Base-by-base conservation (phyloP, 768 basidiomycete species). In the Trametes cinnabarina region DNA sequence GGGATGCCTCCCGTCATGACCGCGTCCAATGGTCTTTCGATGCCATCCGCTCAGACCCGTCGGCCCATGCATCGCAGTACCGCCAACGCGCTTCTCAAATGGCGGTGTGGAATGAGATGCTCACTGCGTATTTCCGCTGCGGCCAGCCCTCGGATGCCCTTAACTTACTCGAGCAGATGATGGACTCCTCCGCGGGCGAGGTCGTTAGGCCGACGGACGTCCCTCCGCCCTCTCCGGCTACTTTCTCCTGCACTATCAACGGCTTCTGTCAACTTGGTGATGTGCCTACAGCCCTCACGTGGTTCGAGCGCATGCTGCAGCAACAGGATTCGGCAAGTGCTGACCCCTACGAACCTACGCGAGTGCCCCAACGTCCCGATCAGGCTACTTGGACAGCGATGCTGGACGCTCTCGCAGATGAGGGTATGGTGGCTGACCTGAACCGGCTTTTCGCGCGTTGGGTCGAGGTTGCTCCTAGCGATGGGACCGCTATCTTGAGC, bases 81-180 rank as follows among this genome's bases (percentile, higher is more conserved):
- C 25, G 43, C 37, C 28, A 49, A 46, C 62, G 30, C n/a, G 63
- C 47, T 25, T 58, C 28, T 71, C 73, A 20, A 49, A 72, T 87
- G 43, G 68, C 75, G 37, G 74, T 86, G 2, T 93, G 84, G 83
- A 89, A 90, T 63, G 76, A 80, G 64, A 91, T 92, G 86, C 83
- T 94, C 34, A 78, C 84, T 47, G 79, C 85, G 0, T 87, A 90
- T 70, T 87, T 94, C 76, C 78, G 75, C 37, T 79, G 76, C 37
- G 84, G 84, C 1, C 72, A 83, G 49, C 79, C 87, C 0, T 83
- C 82, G 20, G 81, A 79, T 43, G 92, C 85, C 9, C 65, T 93
- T 10, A 82, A 70, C 22, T 70, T 94, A 2, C 73, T 94, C 40
- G 84, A 88, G 54, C 72, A 79, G 60, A 92, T 94, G 88, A 73